Evolutionary conservation across 2,329 filamentous ascomycete species (phyloP), one percentile per base, ranked within the genome.

Genomic region (Penicillium nordicum): DNA sequence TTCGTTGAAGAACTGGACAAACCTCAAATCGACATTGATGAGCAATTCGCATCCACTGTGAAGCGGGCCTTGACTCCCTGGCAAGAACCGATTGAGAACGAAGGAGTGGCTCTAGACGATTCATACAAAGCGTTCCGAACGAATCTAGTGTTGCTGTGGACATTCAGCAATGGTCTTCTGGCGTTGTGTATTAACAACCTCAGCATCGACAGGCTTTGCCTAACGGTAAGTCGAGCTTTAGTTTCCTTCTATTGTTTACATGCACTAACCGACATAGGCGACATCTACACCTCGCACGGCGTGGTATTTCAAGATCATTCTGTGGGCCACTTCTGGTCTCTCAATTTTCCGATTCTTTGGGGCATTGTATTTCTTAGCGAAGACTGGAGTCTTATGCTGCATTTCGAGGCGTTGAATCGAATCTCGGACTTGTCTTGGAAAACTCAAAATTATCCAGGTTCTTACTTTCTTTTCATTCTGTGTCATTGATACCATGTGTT

Each of bases 41-140:
- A 88, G 66, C 89, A 96, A 73, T 97, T 97, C 68, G 92, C 97
- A 76, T 83, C 88, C 64, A 97, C 92, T 0, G 93, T 97, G 63
- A 92, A 94, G 79, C 89, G 93, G 70, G 93, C 92, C 30, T 79
- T 97, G 55, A 86, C 87, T 53, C 91, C 92, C 3, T 96, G 86
- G 76, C 84, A 89, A 61, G 82, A 89, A 53, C 86, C 83, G 4
- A 83, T 85, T 53, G 89, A 94, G 72, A 77, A 84, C 27, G 89
- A 92, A 68, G 85, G 86, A 73, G 92, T 92, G 78, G 90, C 90
- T 11, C 83, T 96, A 43, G 92, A 97, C 68, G 93, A 97, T 74
- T 95, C 90, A 23, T 97, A 97, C 85, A 97, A 97, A 81, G 92
- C 90, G 78, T 97, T 97, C 91, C 84, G 93, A 80, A 97, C 93